Conservation (phyloP, 305 asterid species). For the Fraxinus paxiana region DNA sequence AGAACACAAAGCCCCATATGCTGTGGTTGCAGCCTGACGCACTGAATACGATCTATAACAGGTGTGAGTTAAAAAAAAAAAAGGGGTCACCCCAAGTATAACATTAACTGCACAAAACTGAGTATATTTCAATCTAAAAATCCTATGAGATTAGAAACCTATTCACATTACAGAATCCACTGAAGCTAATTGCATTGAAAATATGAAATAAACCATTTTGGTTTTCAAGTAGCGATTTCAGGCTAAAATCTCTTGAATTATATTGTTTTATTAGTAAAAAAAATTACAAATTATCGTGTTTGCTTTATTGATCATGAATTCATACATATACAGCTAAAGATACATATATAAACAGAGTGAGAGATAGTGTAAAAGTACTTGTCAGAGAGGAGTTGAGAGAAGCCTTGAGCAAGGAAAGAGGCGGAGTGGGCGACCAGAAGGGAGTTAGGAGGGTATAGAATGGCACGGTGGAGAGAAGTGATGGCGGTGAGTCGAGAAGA, state of each 20-base stretch:
- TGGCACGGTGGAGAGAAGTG: constrained; percentile 75
- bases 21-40: constrained; percentile 86
- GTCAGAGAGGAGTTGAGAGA: constrained; percentile 74
- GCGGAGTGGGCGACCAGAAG: constrained; percentile 83
- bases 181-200: not conserved
- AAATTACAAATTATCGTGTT: not conserved
- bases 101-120: constrained; percentile 4
- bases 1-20: constrained; percentile 87
- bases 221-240: not conserved
- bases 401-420: constrained; percentile 81
- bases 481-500: constrained; percentile 79
- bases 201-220: not conserved
- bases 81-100: constrained; percentile 6
- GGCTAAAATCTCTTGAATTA: not conserved
- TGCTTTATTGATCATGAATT: constrained; percentile 9
- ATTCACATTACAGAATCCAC: not conserved
- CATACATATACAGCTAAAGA: constrained; percentile 7
- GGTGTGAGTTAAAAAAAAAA: constrained; percentile 16
- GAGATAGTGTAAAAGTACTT: constrained; percentile 43
- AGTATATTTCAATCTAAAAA: constrained; percentile 11
- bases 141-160: not conserved
- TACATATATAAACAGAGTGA: constrained; percentile 7
- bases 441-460: constrained; percentile 80
- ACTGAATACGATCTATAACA: constrained; percentile 70
- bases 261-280: not conserved